These are phyloP conservation scores for Psidium friedrichsthalianum DNA, from an alignment of 345 rosid genomes.

Conservation along the genomic window DNA sequence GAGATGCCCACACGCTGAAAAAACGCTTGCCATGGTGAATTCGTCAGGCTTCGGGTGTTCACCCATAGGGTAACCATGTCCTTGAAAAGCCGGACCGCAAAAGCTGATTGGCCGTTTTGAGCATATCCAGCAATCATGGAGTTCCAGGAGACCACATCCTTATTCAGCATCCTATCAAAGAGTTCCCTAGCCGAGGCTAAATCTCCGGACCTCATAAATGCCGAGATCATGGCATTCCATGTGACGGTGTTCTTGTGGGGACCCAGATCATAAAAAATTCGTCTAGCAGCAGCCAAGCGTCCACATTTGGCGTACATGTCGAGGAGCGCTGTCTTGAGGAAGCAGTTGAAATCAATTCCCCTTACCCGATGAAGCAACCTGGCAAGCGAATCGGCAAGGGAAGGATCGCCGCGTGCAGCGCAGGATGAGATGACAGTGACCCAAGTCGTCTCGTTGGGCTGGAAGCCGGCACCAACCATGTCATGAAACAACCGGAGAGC, in stretches of 20 bases:
- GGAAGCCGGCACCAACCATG: constrained; percentile 27
- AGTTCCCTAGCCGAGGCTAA: constrained; percentile 20
- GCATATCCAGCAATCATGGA: constrained; percentile 42
- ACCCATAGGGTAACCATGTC: constrained; percentile 10
- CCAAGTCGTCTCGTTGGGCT: constrained; percentile 40
- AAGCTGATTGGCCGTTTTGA: constrained; percentile 35
- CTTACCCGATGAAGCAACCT: constrained; percentile 4
- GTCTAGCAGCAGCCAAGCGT: constrained; percentile 17
- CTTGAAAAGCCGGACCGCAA: constrained; percentile 20
- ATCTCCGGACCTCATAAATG: constrained; percentile 21
- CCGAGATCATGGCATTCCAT: constrained; percentile 42
- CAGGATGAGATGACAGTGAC: constrained; percentile 31
- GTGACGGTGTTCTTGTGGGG: constrained; percentile 15
- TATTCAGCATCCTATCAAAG: constrained; percentile 29
- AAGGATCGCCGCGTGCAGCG: constrained; percentile 28
- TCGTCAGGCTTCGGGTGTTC: constrained; percentile 23
- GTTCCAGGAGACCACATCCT: constrained; percentile 40
- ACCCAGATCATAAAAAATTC: constrained; percentile 26
- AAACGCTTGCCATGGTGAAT: constrained; percentile 21
- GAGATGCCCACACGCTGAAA: constrained; percentile 41
- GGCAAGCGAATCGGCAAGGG: constrained; percentile 19
- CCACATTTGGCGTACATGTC: constrained; percentile 37
- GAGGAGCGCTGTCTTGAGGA: constrained; percentile 36
- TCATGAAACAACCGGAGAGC: constrained; percentile 31
- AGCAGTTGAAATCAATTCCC: constrained; percentile 15